Conservation (phyloP, 345 rosid genomes). For the Sonneratia alba region DNA sequence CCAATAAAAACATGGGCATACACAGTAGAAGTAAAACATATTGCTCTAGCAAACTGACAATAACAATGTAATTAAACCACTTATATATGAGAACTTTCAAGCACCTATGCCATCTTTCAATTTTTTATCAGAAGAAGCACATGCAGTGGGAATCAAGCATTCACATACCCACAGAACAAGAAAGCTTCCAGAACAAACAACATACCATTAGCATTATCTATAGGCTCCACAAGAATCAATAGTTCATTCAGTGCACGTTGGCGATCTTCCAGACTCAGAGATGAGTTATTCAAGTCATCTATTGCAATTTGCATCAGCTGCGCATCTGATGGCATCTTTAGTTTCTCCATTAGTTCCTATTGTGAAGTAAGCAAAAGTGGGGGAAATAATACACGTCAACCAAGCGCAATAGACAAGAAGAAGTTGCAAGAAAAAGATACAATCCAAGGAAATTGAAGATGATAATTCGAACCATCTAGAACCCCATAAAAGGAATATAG, state of each 20-base stretch:
- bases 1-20: background rate
- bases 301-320: conserved; percentile 74
- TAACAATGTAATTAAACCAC: background rate
- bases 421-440: background rate
- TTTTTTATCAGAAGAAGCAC: background rate
- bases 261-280: conserved; percentile 63
- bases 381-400: background rate
- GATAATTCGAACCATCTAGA: background rate
- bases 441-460: no score
- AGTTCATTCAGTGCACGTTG: conserved; percentile 80
- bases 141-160: background rate
- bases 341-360: conserved; percentile 72
- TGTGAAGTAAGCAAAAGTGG: conserved; percentile 5
- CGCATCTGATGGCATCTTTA: conserved; percentile 78
- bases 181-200: background rate
- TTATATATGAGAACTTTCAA: background rate
- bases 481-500: background rate
- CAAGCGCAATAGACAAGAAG: background rate
- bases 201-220: conserved; percentile 89
- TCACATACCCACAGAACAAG: background rate
- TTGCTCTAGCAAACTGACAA: background rate
- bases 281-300: conserved; percentile 62
- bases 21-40: background rate
- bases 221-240: conserved; percentile 76
- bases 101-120: background rate